These are phyloP conservation scores for Wilcoxina mikolae DNA, from an alignment of 495 filamentous ascomycete genomes.

Conservation along the genomic window DNA sequence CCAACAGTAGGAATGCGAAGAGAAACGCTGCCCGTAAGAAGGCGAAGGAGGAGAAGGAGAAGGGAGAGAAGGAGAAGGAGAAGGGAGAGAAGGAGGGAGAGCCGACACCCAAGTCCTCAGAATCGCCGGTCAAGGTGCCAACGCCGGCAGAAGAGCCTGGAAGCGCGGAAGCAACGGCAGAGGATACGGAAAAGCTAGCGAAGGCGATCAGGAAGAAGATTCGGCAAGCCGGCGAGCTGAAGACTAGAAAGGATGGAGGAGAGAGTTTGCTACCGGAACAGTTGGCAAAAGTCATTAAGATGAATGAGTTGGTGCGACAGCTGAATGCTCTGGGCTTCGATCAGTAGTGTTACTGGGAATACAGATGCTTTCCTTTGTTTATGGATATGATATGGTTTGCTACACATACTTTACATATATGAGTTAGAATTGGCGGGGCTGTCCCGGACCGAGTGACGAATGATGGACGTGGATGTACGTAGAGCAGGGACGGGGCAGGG, in stretches of 20 bases:
- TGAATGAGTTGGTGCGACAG: slow-evolving; percentile 81
- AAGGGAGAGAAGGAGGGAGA: slow-evolving; percentile 28
- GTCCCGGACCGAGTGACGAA: too few species aligned
- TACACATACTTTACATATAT: too few species aligned
- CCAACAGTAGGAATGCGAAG: slow-evolving; percentile 86
- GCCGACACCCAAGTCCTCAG: background rate
- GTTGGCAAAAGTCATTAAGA: slow-evolving; percentile 92
- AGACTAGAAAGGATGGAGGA: slow-evolving; percentile 79
- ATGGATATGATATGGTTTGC: too few species aligned
- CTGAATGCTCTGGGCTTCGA: slow-evolving; percentile 79
- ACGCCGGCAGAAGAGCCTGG: background rate
- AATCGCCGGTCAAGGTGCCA: too few species aligned
- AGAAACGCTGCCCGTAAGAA: slow-evolving; percentile 76
- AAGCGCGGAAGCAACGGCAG: slow-evolving; percentile 43
- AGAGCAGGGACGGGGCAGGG: too few species aligned
- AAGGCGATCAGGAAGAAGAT: slow-evolving; percentile 93
- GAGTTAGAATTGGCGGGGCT: too few species aligned
- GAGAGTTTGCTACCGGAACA: slow-evolving; percentile 78
- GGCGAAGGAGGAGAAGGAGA: slow-evolving; percentile 44
- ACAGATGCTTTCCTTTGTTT: too few species aligned
- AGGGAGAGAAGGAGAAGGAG: slow-evolving; percentile 31
- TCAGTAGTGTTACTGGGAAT: too few species aligned
- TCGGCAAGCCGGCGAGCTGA: slow-evolving; percentile 76
- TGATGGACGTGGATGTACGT: too few species aligned
- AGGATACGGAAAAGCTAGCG: slow-evolving; percentile 80